Percentiles rank a stretch among this genome's conserved stretches.
phyloP scores from a whole-genome alignment of 1,284 basidiomycete genomes.

The Afroboletus lepidellus region DNA sequence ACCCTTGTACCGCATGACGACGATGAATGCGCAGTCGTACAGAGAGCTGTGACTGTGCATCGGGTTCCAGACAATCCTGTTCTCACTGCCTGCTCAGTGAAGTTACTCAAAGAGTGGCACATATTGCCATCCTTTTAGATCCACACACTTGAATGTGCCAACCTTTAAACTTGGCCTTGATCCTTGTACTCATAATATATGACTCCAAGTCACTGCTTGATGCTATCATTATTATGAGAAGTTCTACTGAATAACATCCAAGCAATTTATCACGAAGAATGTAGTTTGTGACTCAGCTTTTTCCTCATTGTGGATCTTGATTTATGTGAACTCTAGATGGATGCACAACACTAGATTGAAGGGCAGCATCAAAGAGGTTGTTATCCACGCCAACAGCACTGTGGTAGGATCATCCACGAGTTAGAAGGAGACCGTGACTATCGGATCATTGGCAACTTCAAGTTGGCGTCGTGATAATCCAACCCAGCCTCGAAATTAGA shows the following conservation, averaged over 20 bases:
- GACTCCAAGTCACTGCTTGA: too few relatives aligned
- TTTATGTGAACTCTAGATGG: conserved; percentile 92
- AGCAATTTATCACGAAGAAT: conserved; percentile 92
- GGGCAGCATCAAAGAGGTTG: conserved; percentile 98
- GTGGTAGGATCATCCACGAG: conserved; percentile 91
- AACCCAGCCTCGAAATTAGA: conserved; percentile 98
- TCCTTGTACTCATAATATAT: conserved; percentile 99
- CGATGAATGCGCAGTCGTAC: conserved; percentile 89
- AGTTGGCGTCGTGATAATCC: conserved; percentile 90
- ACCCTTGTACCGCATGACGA: conserved; percentile 93
- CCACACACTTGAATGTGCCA: conserved; percentile 82
- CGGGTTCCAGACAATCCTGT: neutral
- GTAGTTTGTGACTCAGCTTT: conserved; percentile 86
- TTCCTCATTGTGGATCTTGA: conserved; percentile 96
- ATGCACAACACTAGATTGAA: conserved; percentile 96
- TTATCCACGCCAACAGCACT: conserved; percentile 96
- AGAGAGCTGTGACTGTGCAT: neutral
- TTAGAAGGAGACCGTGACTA: conserved; percentile 94
- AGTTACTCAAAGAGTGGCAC: conserved; percentile 96
- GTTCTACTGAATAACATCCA: too few relatives aligned
- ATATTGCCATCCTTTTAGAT: conserved; percentile 97
- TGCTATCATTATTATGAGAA: too few relatives aligned
- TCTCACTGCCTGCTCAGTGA: conserved; percentile 84
- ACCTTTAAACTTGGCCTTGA: conserved; percentile 95
- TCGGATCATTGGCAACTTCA: too few relatives aligned